Conservation (phyloP, 352 stramenopile species). For the Phytophthora macrochlamydospora region DNA sequence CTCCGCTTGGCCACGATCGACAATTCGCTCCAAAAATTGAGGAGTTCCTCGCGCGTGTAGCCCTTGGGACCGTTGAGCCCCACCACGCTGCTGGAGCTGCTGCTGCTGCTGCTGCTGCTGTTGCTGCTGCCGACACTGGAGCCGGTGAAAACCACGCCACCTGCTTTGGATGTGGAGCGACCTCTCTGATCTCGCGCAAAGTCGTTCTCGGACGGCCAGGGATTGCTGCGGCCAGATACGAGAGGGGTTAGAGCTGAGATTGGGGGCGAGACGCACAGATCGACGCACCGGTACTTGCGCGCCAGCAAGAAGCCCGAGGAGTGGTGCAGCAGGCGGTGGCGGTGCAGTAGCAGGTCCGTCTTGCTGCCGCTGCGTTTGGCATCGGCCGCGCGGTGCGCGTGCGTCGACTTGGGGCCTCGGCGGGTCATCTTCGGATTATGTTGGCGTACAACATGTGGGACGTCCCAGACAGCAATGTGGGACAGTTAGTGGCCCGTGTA, state of each 20-base stretch:
- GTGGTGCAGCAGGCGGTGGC: slow-evolving; percentile 63
- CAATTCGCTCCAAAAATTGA: slow-evolving; percentile 85
- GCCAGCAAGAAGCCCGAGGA: slow-evolving; percentile 76
- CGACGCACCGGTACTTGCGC: slow-evolving; percentile 63
- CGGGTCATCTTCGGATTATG: slow-evolving; percentile 51
- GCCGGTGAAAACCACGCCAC: slow-evolving; percentile 17
- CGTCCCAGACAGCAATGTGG: too few species aligned
- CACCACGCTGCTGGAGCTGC: slow-evolving; percentile 28
- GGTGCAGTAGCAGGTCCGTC: slow-evolving; percentile 58
- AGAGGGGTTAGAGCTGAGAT: slow-evolving; percentile 6
- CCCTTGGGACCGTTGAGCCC: slow-evolving; percentile 46
- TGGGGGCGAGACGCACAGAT: not conserved
- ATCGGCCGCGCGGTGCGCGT: slow-evolving; percentile 45
- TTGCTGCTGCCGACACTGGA: slow-evolving; percentile 2
- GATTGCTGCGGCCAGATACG: slow-evolving; percentile 18
- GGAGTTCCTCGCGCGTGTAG: slow-evolving; percentile 73
- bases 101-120: not conserved
- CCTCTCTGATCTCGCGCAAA: slow-evolving; percentile 31
- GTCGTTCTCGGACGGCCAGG: slow-evolving; percentile 41
- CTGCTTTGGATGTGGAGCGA: slow-evolving; percentile 20
- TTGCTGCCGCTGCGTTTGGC: slow-evolving; percentile 37
- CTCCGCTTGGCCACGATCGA: slow-evolving; percentile 64
- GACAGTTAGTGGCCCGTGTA: not conserved
- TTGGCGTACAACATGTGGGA: not conserved
- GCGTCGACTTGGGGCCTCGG: slow-evolving; percentile 54